These are phyloP conservation scores for Herpomyces periplanetae DNA, from an alignment of 2,329 filamentous ascomycete species.

Conservation along the genomic window DNA sequence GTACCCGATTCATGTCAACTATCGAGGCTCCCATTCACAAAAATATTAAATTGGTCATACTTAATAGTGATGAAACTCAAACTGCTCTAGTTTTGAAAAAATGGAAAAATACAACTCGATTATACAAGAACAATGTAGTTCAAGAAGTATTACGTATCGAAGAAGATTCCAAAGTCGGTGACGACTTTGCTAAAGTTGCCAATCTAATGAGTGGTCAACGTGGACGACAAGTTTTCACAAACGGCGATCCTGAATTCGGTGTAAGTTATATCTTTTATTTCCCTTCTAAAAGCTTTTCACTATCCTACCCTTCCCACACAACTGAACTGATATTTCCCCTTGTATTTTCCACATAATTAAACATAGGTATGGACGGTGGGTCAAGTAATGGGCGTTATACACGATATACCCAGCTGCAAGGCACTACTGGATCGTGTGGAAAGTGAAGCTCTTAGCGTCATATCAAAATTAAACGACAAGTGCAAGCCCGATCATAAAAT, in stretches of 20 bases:
- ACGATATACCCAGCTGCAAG: conserved; percentile 39
- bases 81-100: conserved; percentile 52
- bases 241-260: conserved; percentile 59
- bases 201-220: conserved; percentile 61
- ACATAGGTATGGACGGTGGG: conserved; percentile 77
- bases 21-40: conserved; percentile 63
- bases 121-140: conserved; percentile 69
- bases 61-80: conserved; percentile 52
- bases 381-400: conserved; percentile 61
- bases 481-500: no score
- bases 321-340: not conserved
- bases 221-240: conserved; percentile 59
- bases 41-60: conserved; percentile 78
- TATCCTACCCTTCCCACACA: conserved; percentile 2
- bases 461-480: no score
- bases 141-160: conserved; percentile 45
- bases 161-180: conserved; percentile 33
- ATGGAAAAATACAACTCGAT: conserved; percentile 64
- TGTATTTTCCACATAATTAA: conserved; percentile 2
- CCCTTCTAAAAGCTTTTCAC: conserved; percentile 2
- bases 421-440: conserved; percentile 30
- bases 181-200: conserved; percentile 64
- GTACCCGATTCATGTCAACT: conserved; percentile 87
- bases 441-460: no score
- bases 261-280: conserved; percentile 14